These are phyloP conservation scores for Bocquillonia castaneifolia DNA, from an alignment of 441 rosid genomes.

Conservation along the genomic window DNA sequence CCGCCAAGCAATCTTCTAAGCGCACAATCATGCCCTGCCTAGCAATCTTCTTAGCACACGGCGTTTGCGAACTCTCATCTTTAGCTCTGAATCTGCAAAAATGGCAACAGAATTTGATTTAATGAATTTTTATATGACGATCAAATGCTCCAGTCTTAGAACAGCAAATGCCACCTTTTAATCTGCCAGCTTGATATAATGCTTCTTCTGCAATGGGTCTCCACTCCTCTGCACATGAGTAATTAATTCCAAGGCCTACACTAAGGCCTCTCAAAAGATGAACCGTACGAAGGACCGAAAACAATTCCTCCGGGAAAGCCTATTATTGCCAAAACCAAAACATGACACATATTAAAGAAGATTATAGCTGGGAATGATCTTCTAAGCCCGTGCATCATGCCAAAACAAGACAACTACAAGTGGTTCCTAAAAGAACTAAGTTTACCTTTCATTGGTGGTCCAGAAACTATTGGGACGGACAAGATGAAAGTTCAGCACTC, in stretches of 20 bases:
- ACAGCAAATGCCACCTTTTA: slow-evolving; percentile 41
- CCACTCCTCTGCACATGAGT: slow-evolving; percentile 84
- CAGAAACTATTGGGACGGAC: not conserved
- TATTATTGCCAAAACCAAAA: slow-evolving; percentile 21
- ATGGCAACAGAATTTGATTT: not conserved
- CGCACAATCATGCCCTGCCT: too few relatives aligned
- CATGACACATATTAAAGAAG: not conserved
- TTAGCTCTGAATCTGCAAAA: slow-evolving; percentile 29
- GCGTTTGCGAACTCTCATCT: slow-evolving; percentile 26
- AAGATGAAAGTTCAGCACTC: not conserved
- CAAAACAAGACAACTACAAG: not conserved
- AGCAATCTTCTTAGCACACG: slow-evolving; percentile 31
- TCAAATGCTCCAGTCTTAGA: not conserved
- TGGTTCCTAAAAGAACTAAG: not conserved
- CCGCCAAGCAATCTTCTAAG: slow-evolving; percentile 28
- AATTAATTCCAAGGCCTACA: slow-evolving; percentile 83
- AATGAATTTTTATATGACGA: not conserved
- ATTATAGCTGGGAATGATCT: not conserved
- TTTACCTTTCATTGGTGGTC: not conserved
- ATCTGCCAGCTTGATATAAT: slow-evolving; percentile 62
- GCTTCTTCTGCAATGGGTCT: slow-evolving; percentile 85
- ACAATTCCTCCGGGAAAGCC: slow-evolving; percentile 90
- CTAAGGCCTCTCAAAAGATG: slow-evolving; percentile 86
- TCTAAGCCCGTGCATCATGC: not conserved
- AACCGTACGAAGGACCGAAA: slow-evolving; percentile 80